Conservation (phyloP, 2,329 filamentous ascomycete genomes). For the Mariannaea elegans region DNA sequence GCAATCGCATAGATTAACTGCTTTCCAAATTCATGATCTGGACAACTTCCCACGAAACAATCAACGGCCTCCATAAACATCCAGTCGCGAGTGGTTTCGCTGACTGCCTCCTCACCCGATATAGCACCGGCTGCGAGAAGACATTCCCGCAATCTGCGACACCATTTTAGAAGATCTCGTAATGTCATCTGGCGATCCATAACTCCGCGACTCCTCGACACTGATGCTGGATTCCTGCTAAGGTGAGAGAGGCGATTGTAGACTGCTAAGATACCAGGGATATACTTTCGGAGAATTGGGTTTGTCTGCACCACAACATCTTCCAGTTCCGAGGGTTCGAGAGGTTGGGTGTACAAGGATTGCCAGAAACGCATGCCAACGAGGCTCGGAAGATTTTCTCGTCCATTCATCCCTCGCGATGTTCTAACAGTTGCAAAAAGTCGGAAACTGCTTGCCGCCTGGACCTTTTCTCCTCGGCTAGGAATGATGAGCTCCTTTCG, state of each 20-base stretch:
- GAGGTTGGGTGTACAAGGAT: conserved; percentile 72
- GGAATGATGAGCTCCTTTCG: conserved; percentile 90
- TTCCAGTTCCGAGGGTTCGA: conserved; percentile 74
- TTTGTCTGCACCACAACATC: conserved; percentile 77
- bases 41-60: conserved; percentile 86
- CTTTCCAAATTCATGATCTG: conserved; percentile 68
- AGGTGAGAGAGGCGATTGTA: conserved; percentile 62
- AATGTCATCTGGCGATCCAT: conserved; percentile 68
- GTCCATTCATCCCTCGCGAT: conserved; percentile 71
- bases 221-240: conserved; percentile 54
- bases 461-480: conserved; percentile 85
- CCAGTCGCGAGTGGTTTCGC: conserved; percentile 76
- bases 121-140: conserved; percentile 69
- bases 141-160: conserved; percentile 75
- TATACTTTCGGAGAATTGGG: conserved; percentile 72
- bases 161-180: conserved; percentile 92
- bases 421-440: conserved; percentile 93
- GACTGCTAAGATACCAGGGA: conserved; percentile 66
- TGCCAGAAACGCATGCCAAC: conserved; percentile 91
- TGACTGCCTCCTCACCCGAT: conserved; percentile 74
- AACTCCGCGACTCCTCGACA: conserved; percentile 52
- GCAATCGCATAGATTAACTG: conserved; percentile 76
- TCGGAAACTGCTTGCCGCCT: conserved; percentile 84
- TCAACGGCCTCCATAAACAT: conserved; percentile 96
- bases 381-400: conserved; percentile 74